Conservation (phyloP, 2,329 filamentous ascomycete species). For the Cryphonectria parasitica region DNA sequence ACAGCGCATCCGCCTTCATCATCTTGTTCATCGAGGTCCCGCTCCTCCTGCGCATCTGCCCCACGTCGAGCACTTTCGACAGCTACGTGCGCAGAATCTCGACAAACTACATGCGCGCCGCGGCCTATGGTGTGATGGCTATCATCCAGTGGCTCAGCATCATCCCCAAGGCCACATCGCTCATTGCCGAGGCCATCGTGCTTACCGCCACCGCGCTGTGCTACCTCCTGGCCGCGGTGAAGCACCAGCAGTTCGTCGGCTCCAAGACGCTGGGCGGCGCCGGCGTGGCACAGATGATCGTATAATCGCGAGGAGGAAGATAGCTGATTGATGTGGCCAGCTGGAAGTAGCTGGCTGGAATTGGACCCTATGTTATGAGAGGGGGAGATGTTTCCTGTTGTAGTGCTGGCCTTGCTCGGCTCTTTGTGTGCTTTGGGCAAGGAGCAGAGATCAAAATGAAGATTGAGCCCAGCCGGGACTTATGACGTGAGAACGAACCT, state of each 20-base stretch:
- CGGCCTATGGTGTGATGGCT: slow-evolving; percentile 81
- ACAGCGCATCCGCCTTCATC: slow-evolving; percentile 69
- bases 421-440: neutral
- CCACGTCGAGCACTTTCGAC: slow-evolving; percentile 89
- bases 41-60: slow-evolving; percentile 94
- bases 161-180: slow-evolving; percentile 63
- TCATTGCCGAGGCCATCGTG: slow-evolving; percentile 86
- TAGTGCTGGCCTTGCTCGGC: neutral
- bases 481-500: neutral
- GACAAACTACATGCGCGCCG: slow-evolving; percentile 96
- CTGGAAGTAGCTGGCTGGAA: no score
- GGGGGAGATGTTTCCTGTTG: neutral
- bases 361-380: neutral
- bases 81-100: slow-evolving; percentile 86
- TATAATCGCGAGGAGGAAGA: slow-evolving; percentile 53
- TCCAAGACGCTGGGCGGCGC: slow-evolving; percentile 96
- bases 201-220: slow-evolving; percentile 76
- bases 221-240: slow-evolving; percentile 79
- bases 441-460: neutral
- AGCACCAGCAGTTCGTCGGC: slow-evolving; percentile 83
- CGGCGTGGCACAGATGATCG: slow-evolving; percentile 97
- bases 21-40: slow-evolving; percentile 90
- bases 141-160: slow-evolving; percentile 84
- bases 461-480: neutral
- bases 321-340: neutral